Base-by-base conservation (phyloP, 495 filamentous ascomycete genomes). In the Penicillium samsonianum region DNA sequence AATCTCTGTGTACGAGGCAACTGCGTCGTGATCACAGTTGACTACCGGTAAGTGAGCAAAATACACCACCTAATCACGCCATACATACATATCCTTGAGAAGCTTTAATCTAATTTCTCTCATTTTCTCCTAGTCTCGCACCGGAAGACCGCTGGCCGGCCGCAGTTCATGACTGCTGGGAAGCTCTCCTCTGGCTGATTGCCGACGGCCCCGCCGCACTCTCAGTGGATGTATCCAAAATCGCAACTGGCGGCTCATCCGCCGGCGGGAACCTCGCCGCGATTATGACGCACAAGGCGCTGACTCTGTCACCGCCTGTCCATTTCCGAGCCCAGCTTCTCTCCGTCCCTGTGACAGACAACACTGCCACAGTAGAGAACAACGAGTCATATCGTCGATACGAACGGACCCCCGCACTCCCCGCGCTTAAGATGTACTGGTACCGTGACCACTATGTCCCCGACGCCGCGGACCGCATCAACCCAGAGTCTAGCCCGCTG, bases 341-440 rank as follows among this genome's bases (percentile, higher is more conserved):
- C 54, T 81, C 79, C 30, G 82, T 85, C 16, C 82, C 82, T 0
- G 82, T 85, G 2, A 83, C 75, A 4, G 82, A 85, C 44, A 85
- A 85, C 65, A 82, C 80, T 0, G 80, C 81, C 17, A 69, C 65
- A 2, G 63, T 76, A 6, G 62, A 59, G 8, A 80, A 68, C 59
- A 82, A 70, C 53, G 61, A 63, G 19, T 76, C 79, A 14, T 85
- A 79, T 69, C 73, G 69, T 26, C 71, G 70, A 19, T 82, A 82
- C 59, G 70, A 83, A 55, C 68, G 74, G 55, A 73, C 76, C 1
- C 74, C 79, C 0, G 82, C 80, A 1, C 67, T 85, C 2, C 78
- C 80, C 0, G 78, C 81, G 0, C 66, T 61, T 5, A 85, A 84
- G 62, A 85, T 85, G 81, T 62, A 81, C 48, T 85, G 82, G 82